Base-by-base conservation (phyloP, 306 rosid species). In the Macrotyloma uniflorum region DNA sequence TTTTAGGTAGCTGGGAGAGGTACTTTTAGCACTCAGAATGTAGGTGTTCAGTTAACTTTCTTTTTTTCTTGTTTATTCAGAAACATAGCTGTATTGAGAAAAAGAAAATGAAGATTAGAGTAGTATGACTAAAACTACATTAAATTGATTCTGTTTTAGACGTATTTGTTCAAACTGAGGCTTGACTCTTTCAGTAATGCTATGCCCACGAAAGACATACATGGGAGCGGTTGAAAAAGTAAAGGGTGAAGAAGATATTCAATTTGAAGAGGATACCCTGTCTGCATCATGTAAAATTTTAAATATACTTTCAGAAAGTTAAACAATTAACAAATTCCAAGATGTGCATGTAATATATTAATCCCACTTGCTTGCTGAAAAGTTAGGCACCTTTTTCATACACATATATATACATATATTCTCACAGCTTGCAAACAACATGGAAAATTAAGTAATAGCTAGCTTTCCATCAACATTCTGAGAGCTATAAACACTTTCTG, bases 331-430 rank as follows among this genome's bases (percentile, higher is more conserved):
- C 45, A 70, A 54, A 65, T 57, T 28, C 70, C 64, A 75, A 53
- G 18, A 57, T 68, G 71, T 62, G 46, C 6, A n/a, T 61, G 15
- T 4, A 77, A 24, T 82, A 75, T 77, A 79, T 55, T 79, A 72
- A 57, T 67, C 64, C 89, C 61, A 85, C 65, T 85, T 88, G 82
- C 70, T 19, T 51, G 18, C 33, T 57, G 47, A 77, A 77, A 76
- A 90, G 71, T 71, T 81, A 72, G 28, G 58, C 53, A 35, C 74
- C 85, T 77, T 76, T 82, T 80, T 72, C 70, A 61, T 46, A 51
- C 53, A 82, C 47, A 57, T 19, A 55, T 42, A 75, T 54, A 70
- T 45, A 80, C 75, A 47, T 16, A 78, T 45, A 87, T 59, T 72
- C 55, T 50, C 81, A 22, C 24, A 63, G 3, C 75, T 78, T 77